Percentiles rank a stretch among this genome's conserved stretches.
Conservation (phyloP, 495 filamentous ascomycete species). For the Lentithecium fluviatile region DNA sequence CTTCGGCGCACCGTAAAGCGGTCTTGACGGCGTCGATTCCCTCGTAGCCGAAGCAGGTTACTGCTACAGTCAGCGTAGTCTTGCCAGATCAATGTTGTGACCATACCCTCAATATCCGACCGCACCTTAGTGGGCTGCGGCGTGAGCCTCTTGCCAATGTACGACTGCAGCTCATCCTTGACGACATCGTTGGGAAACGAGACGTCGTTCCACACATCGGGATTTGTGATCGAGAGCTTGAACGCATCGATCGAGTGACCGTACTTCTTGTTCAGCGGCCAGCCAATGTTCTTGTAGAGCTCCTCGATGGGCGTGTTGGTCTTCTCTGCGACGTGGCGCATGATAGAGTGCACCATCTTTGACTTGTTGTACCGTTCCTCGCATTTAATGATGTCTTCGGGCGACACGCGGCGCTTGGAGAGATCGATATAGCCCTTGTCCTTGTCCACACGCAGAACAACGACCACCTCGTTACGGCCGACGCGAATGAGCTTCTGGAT, state of each 20-base stretch:
- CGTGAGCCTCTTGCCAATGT: constrained; percentile 93
- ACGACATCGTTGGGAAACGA: constrained; percentile 83
- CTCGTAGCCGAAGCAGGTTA: constrained; percentile 97
- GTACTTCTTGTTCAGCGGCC: constrained; percentile 97
- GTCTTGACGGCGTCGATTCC: constrained; percentile 97
- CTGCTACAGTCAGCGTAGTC: not conserved
- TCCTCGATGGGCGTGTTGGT: constrained; percentile 88
- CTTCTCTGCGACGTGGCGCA: constrained; percentile 97
- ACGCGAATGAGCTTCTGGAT: constrained; percentile 99
- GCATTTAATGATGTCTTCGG: constrained; percentile 96
- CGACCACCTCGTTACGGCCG: constrained; percentile 95
- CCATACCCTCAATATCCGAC: constrained; percentile 78
- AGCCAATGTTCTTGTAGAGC: constrained; percentile 89
- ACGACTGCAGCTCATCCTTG: constrained; percentile 80
- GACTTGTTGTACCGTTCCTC: constrained; percentile 99
- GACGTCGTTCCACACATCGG: constrained; percentile 91
- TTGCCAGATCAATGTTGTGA: not conserved
- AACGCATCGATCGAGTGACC: constrained; percentile 96
- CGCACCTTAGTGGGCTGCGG: constrained; percentile 97
- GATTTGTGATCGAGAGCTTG: constrained; percentile 98
- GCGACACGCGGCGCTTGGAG: constrained; percentile 93
- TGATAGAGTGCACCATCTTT: constrained; percentile 97
- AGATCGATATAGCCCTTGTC: constrained; percentile 99
- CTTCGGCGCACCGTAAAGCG: constrained; percentile 82
- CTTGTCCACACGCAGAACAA: constrained; percentile 96